These are phyloP conservation scores for Xylaria telfairii DNA, from an alignment of 495 filamentous ascomycete genomes.

Conservation along the genomic window DNA sequence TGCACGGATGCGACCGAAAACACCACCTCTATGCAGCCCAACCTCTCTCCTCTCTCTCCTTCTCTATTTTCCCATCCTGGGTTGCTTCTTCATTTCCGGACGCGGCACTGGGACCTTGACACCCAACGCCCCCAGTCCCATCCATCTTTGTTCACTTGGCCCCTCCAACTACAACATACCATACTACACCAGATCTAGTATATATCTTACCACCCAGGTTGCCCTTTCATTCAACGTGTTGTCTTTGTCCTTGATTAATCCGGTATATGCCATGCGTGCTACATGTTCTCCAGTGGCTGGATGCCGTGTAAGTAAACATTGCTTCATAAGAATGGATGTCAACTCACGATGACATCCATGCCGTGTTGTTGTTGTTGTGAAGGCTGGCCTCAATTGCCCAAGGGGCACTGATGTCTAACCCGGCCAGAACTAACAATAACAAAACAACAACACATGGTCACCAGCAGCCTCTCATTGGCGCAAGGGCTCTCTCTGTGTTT, in stretches of 20 bases:
- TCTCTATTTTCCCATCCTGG: background rate
- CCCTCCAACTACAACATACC: background rate
- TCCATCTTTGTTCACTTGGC: background rate
- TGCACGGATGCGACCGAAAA: background rate
- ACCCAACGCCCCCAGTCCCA: constrained; percentile 14
- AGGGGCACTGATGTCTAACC: constrained; percentile 19
- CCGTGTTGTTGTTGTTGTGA: constrained; percentile 16
- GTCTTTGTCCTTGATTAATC: background rate
- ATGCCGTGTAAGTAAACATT: constrained; percentile 17
- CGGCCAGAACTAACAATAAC: constrained; percentile 17
- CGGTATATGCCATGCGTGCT: background rate
- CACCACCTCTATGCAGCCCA: constrained; percentile 10
- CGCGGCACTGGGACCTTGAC: background rate
- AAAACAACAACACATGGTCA: constrained; percentile 24
- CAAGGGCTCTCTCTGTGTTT: background rate
- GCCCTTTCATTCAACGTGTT: background rate
- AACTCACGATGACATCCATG: constrained; percentile 8
- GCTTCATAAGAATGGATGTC: constrained; percentile 11
- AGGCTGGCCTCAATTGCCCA: constrained; percentile 19
- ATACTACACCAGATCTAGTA: background rate
- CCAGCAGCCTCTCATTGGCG: constrained; percentile 12
- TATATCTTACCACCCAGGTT: background rate
- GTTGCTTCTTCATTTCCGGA: background rate
- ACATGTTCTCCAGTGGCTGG: constrained; percentile 18
- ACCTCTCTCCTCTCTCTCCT: background rate